phyloP scores from a whole-genome alignment of 2,329 filamentous ascomycete genomes.

The Aspergillus texensis region DNA sequence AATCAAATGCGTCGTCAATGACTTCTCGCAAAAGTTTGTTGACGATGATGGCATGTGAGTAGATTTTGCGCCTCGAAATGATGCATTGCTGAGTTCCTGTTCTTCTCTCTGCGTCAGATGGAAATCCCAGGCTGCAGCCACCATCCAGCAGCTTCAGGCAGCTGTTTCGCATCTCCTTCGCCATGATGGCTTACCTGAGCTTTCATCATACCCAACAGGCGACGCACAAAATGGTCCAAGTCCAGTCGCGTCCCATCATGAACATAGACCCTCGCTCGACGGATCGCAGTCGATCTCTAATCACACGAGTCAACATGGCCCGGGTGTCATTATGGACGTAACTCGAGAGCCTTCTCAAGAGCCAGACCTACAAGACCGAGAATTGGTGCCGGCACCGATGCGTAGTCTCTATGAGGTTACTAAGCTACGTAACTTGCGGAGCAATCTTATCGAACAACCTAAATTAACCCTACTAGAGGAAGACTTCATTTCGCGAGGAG shows the following conservation, averaged over 20 bases:
- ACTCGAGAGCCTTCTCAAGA: slow-evolving; percentile 51
- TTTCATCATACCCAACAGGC: slow-evolving; percentile 42
- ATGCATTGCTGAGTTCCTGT: background rate
- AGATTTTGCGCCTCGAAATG: background rate
- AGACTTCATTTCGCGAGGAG: slow-evolving; percentile 56
- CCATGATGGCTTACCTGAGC: slow-evolving; percentile 45
- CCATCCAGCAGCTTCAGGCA: slow-evolving; percentile 46
- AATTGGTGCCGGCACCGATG: slow-evolving; percentile 55
- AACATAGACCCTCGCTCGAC: slow-evolving; percentile 29
- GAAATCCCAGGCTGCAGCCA: slow-evolving; percentile 48
- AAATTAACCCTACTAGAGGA: slow-evolving; percentile 45
- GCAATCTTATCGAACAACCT: slow-evolving; percentile 40
- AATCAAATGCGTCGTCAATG: slow-evolving; percentile 57
- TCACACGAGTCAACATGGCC: slow-evolving; percentile 27
- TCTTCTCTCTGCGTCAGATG: slow-evolving; percentile 37
- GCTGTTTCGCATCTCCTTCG: slow-evolving; percentile 51
- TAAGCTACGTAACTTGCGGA: slow-evolving; percentile 48
- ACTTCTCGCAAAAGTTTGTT: slow-evolving; percentile 58
- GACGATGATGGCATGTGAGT: slow-evolving; percentile 57
- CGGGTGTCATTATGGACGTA: slow-evolving; percentile 43
- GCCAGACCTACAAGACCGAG: slow-evolving; percentile 42
- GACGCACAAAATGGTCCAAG: slow-evolving; percentile 29
- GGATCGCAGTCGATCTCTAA: slow-evolving; percentile 30
- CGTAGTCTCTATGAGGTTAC: slow-evolving; percentile 59
- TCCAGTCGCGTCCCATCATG: slow-evolving; percentile 33